Conservation (phyloP, 495 filamentous ascomycete species). For the Aspergillus bertholletiae region DNA sequence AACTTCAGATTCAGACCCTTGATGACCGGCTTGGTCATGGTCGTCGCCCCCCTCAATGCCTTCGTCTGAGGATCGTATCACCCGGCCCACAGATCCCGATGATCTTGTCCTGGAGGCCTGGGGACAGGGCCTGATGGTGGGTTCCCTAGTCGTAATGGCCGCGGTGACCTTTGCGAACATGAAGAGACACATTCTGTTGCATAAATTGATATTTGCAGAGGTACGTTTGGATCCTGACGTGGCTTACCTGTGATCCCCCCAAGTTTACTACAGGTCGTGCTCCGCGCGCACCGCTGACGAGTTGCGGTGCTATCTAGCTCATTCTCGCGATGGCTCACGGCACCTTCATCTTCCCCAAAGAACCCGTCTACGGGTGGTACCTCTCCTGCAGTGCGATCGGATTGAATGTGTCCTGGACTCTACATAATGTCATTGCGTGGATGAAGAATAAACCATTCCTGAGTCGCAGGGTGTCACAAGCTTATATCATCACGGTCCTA, state of each 20-base stretch:
- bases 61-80: conserved; percentile 13
- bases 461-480: conserved; percentile 23
- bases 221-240: conserved; percentile 15
- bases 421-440: conserved; percentile 50
- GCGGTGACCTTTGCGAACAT: conserved; percentile 42
- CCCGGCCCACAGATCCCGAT: conserved; percentile 30
- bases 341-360: conserved; percentile 43
- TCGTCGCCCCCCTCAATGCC: conserved; percentile 8
- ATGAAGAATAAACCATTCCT: conserved; percentile 47
- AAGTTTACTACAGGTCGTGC: background rate
- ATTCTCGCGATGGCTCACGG: conserved; percentile 37
- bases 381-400: conserved; percentile 43
- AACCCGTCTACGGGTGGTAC: conserved; percentile 44
- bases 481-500: conserved; percentile 39
- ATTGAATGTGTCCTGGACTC: conserved; percentile 42
- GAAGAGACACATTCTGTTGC: conserved; percentile 36
- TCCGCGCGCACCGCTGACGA: background rate
- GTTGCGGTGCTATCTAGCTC: conserved; percentile 13
- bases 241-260: background rate
- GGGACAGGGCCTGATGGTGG: conserved; percentile 47
- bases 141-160: conserved; percentile 44
- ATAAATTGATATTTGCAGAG: conserved; percentile 46
- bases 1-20: background rate
- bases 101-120: conserved; percentile 45
- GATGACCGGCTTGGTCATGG: background rate